Evolutionary conservation across 495 filamentous ascomycete genomes (phyloP), one percentile per base, ranked within the genome.

Genomic region (Podospora fimiseda): DNA sequence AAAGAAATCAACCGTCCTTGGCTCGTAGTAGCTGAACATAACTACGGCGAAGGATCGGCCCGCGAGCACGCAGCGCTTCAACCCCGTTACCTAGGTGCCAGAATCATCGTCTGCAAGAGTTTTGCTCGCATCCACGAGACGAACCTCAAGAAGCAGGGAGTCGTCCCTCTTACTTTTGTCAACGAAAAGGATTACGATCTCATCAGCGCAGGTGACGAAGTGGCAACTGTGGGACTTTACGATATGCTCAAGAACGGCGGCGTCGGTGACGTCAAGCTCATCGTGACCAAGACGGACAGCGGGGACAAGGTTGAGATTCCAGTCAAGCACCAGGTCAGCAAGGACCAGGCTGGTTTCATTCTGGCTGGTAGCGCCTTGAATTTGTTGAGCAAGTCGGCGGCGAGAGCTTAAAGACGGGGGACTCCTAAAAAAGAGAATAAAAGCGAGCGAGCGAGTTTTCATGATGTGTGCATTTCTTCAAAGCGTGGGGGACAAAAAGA

Each of bases 71-170:
- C 93, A 5, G 93, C 93, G n/a, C 77, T 98, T 44, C 93, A 98
- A 69, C 93, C 93, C 11, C 76, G 93, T 1, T 97, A 93, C 69
- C 82, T 98, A 0, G 93, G 93, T 46, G 89, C 89, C 30, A 77
- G 92, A 14, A 70, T 96, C 60, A 89, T 98, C 42, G 81, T 97
- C 20, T 77, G 85, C 50, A 97, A 97, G 78, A 84, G 78, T 65
- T 97, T 98, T 67, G 93, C 93, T 2, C 80, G 93, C 40, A 98
- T 98, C 69, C 93, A 98, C 73, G 94, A 98, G 78, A 96, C 93
- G 15, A 98, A 98, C 71, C 74, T 98, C 24, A 98, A 98, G 84
- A 97, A 98, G 77, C 93, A 98, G 75, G 93, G 93, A 53, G 86
- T 98, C 14, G 90, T 96, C 18, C 93, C 93, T 0, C 71, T 98